These are phyloP conservation scores for Blepharisma stoltei DNA, from an alignment of 73 alveolate genomes.

Conservation along the genomic window DNA sequence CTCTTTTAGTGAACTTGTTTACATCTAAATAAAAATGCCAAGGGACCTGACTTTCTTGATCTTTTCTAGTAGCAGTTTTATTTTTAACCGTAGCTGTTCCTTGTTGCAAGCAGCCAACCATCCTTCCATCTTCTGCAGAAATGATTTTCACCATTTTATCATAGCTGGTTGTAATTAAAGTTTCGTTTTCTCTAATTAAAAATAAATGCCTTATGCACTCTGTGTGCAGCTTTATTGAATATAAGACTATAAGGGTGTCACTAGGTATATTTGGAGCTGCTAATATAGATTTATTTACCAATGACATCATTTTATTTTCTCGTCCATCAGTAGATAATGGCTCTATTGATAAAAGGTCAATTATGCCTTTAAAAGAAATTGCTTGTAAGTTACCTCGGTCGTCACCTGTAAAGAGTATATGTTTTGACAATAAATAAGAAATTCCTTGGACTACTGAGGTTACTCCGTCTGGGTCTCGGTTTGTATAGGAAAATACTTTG, in stretches of 20 bases:
- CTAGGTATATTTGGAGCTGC: slow-evolving; percentile 3
- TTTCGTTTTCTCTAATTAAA: slow-evolving; percentile 27
- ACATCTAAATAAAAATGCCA: slow-evolving; percentile 21
- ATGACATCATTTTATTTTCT: slow-evolving; percentile 24
- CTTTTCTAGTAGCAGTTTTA: neutral
- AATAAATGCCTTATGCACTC: slow-evolving; percentile 51
- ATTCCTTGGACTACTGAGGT: slow-evolving; percentile 39
- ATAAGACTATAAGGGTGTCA: neutral
- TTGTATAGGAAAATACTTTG: slow-evolving; percentile 28
- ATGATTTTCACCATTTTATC: slow-evolving; percentile 52
- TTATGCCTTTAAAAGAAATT: slow-evolving; percentile 12
- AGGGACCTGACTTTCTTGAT: neutral
- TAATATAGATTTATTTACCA: neutral
- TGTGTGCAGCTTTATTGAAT: slow-evolving; percentile 38
- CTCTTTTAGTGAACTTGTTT: neutral
- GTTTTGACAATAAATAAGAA: slow-evolving; percentile 31
- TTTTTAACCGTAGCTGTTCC: slow-evolving; percentile 29
- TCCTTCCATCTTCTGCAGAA: slow-evolving; percentile 38
- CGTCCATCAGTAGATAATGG: neutral
- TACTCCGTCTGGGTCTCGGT: slow-evolving; percentile 39
- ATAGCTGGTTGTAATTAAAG: slow-evolving; percentile 45
- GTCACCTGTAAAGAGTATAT: slow-evolving; percentile 56
- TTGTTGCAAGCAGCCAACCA: slow-evolving; percentile 48
- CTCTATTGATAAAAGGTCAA: neutral
- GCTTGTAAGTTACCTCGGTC: slow-evolving; percentile 53